A percentile compares a stretch with the other conserved stretches of the same genome.
Evolutionary conservation across 2,329 filamentous ascomycete species (phyloP).

Genomic region (Ceratocystis albifundus): DNA sequence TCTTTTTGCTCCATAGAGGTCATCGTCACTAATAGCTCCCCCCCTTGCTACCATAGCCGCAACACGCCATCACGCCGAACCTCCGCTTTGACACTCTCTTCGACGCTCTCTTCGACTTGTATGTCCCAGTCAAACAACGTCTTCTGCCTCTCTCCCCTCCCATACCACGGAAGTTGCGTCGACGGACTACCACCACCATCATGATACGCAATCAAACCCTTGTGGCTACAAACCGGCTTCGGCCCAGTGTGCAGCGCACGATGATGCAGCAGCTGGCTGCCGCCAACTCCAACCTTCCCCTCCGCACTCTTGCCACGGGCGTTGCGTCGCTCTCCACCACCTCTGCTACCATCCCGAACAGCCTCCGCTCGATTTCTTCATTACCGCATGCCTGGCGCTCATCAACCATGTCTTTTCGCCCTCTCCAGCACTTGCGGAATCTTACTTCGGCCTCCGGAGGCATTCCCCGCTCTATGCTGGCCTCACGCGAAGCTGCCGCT

Average conservation of each 20-base stretch:
- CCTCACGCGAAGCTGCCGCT: conserved; percentile 77
- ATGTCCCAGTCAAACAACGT: not conserved
- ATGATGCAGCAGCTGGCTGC: conserved; percentile 21
- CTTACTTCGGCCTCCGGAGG: conserved; percentile 33
- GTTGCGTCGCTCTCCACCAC: conserved; percentile 15
- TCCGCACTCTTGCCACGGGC: conserved; percentile 14
- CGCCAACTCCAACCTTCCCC: conserved; percentile 16
- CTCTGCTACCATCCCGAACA: conserved; percentile 27
- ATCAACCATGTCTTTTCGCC: conserved; percentile 1
- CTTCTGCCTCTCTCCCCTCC: not conserved
- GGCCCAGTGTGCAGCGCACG: conserved; percentile 18
- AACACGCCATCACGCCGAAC: not conserved
- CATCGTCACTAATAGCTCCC: not conserved
- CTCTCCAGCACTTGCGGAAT: conserved; percentile 18
- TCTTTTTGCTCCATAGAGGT: not conserved
- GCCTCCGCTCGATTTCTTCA: conserved; percentile 22
- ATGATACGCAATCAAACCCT: conserved; percentile 23
- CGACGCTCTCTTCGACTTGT: too few species aligned
- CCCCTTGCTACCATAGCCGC: conserved; percentile 2
- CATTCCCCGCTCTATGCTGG: conserved; percentile 55
- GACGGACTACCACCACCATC: not conserved
- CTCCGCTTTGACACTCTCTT: not conserved
- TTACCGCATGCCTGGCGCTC: conserved; percentile 13
- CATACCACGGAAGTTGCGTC: not conserved
- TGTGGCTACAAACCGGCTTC: conserved; percentile 20